Percentiles rank a stretch among this genome's conserved stretches.
phyloP scores from a whole-genome alignment of 176 grass and related monocot genomes.

The Eremochloa ophiuroides region DNA sequence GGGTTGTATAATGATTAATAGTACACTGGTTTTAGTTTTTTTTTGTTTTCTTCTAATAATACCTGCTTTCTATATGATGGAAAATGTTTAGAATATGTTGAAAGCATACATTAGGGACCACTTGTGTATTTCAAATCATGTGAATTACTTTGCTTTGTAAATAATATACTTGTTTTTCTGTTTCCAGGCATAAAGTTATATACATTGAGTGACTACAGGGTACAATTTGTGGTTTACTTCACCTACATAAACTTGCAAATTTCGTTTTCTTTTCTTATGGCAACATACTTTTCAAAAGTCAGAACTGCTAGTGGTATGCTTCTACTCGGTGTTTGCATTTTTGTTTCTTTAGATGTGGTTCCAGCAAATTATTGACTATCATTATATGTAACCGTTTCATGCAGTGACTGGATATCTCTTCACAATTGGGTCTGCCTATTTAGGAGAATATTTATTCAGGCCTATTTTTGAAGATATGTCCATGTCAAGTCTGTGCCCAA shows the following conservation, averaged over 20 bases:
- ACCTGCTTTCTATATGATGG: background rate
- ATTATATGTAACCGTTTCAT: slow-evolving; percentile 16
- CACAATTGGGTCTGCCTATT: slow-evolving; percentile 49
- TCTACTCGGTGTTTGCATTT: background rate
- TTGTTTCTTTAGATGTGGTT: background rate
- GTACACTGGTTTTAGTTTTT: background rate
- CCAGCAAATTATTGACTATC: background rate
- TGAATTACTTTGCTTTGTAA: background rate
- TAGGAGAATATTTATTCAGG: slow-evolving; percentile 46
- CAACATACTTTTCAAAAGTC: slow-evolving; percentile 50
- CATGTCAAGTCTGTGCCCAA: slow-evolving; percentile 46
- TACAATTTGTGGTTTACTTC: slow-evolving; percentile 64
- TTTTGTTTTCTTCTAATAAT: background rate
- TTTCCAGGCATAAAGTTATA: slow-evolving; percentile 63
- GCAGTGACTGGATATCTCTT: slow-evolving; percentile 64
- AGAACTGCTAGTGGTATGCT: slow-evolving; percentile 62
- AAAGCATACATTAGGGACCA: background rate
- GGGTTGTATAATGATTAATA: background rate
- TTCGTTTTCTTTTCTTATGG: slow-evolving; percentile 50
- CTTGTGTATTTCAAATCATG: background rate
- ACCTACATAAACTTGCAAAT: slow-evolving; percentile 80
- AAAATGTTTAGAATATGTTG: background rate
- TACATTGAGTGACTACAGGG: slow-evolving; percentile 47
- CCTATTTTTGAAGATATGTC: slow-evolving; percentile 47
- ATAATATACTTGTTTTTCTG: background rate